A percentile compares a stretch with the other conserved stretches of the same genome.
Conservation (phyloP, 805 yeast genomes). For the Candida vaughaniae region DNA sequence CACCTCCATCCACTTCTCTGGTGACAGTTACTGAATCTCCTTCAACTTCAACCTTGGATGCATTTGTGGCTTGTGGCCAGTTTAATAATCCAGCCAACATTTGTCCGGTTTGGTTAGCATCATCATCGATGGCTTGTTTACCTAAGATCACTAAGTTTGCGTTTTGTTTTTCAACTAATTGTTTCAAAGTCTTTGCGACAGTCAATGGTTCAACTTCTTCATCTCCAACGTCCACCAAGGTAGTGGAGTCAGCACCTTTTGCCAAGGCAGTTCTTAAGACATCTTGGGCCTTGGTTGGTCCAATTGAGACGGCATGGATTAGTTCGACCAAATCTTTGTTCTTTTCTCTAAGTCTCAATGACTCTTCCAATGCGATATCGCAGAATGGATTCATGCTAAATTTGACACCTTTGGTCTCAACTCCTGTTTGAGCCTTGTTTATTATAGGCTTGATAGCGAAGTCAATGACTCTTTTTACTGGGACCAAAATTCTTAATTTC, state of each 20-base stretch:
- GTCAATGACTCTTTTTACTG: slow-evolving; percentile 93
- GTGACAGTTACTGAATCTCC: slow-evolving; percentile 67
- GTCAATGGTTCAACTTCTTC: slow-evolving; percentile 79
- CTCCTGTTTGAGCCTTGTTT: slow-evolving; percentile 79
- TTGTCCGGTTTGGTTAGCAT: slow-evolving; percentile 93
- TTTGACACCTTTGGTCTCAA: slow-evolving; percentile 86
- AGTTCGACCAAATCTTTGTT: slow-evolving; percentile 68
- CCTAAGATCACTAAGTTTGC: slow-evolving; percentile 87
- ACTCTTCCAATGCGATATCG: slow-evolving; percentile 97
- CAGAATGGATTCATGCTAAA: slow-evolving; percentile 95
- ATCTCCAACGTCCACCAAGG: slow-evolving; percentile 76
- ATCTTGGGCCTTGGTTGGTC: slow-evolving; percentile 84
- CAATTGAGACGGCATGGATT: slow-evolving; percentile 90
- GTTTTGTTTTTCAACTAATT: slow-evolving; percentile 65
- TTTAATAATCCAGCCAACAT: slow-evolving; percentile 89
- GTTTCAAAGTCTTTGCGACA: slow-evolving; percentile 80
- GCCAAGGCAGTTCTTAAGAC: slow-evolving; percentile 87
- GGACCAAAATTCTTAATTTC: slow-evolving; percentile 77
- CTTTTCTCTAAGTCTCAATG: slow-evolving; percentile 69
- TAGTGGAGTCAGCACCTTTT: slow-evolving; percentile 87
- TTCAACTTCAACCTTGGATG: slow-evolving; percentile 72
- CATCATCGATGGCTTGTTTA: slow-evolving; percentile 96
- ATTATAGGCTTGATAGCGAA: slow-evolving; percentile 91
- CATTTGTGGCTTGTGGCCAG: slow-evolving; percentile 98
- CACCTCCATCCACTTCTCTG: slow-evolving; percentile 95